phyloP scores from a whole-genome alignment of 2,329 filamentous ascomycete species.

The Diaporthe sp. region DNA sequence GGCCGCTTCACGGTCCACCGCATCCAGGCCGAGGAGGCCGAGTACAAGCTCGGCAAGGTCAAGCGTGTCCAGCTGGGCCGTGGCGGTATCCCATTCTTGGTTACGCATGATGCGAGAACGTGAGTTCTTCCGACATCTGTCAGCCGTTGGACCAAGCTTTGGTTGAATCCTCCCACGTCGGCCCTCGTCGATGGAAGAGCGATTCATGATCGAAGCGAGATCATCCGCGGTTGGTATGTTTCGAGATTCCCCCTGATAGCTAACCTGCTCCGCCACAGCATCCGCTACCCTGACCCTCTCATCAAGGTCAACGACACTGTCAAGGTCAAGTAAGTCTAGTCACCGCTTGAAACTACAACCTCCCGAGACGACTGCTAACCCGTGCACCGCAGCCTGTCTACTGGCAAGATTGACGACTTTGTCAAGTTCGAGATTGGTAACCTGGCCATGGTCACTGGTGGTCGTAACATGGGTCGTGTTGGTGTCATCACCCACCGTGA shows the following conservation, averaged over 20 bases:
- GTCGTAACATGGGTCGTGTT: constrained; percentile 99
- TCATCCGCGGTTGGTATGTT: constrained; percentile 69
- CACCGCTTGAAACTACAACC: no score
- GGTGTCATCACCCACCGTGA: constrained; percentile 99
- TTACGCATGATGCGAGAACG: constrained; percentile 99
- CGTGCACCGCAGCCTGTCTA: constrained; percentile 68
- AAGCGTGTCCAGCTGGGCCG: constrained; percentile 99
- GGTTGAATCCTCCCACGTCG: constrained; percentile 68
- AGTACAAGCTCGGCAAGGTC: constrained; percentile 99
- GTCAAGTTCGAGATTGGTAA: constrained; percentile 99
- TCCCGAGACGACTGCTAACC: background rate
- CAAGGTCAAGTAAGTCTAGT: constrained; percentile 82
- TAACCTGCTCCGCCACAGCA: constrained; percentile 72
- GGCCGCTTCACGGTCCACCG: constrained; percentile 99
- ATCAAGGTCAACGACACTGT: constrained; percentile 99
- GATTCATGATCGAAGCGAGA: constrained; percentile 51
- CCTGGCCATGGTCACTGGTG: constrained; percentile 98
- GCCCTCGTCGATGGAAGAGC: constrained; percentile 7
- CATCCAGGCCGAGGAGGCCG: constrained; percentile 97
- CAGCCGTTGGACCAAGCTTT: constrained; percentile 99
- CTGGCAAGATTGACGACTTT: constrained; percentile 98
- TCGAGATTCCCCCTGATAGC: constrained; percentile 50
- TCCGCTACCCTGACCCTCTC: constrained; percentile 97
- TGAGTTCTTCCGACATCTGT: constrained; percentile 99
- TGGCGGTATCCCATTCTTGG: constrained; percentile 99